Conservation (phyloP, 768 basidiomycete species). For the Panaeolus papilionaceus region DNA sequence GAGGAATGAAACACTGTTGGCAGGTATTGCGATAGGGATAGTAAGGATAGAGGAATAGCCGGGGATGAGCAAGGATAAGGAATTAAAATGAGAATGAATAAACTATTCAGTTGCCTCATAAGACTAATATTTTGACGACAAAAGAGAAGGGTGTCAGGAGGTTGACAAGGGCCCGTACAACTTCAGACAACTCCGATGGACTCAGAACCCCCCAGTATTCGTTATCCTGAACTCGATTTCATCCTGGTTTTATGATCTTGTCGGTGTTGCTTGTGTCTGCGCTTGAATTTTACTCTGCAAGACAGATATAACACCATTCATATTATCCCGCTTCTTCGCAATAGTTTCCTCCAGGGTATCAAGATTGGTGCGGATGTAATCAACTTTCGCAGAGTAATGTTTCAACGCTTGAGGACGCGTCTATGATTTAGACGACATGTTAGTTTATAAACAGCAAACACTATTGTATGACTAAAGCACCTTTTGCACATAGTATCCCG, state of each 20-base stretch:
- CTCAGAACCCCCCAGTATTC: too few species aligned
- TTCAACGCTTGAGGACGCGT: constrained; percentile 79
- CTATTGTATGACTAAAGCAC: constrained; percentile 44
- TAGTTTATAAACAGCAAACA: not conserved
- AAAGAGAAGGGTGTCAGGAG: too few species aligned
- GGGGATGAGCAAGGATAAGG: too few species aligned
- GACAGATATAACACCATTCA: constrained; percentile 73
- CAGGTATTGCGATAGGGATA: too few species aligned
- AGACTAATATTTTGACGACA: too few species aligned
- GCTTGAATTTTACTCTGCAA: constrained; percentile 67
- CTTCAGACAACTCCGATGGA: too few species aligned
- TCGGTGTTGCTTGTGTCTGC: constrained; percentile 33
- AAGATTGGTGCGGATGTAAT: constrained; percentile 82
- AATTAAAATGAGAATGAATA: too few species aligned
- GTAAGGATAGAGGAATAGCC: too few species aligned
- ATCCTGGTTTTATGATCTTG: constrained; percentile 19
- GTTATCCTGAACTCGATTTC: not conserved
- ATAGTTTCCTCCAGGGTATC: constrained; percentile 90
- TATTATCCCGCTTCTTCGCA: constrained; percentile 89
- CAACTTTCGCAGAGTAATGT: constrained; percentile 83
- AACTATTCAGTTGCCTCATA: too few species aligned
- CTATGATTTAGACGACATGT: constrained; percentile 46
- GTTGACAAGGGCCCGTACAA: too few species aligned
- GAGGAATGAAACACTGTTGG: too few species aligned
- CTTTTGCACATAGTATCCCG: constrained; percentile 96